Evolutionary conservation across 2,329 filamentous ascomycete species (phyloP).

Genomic region (Xylariaceae sp.): DNA sequence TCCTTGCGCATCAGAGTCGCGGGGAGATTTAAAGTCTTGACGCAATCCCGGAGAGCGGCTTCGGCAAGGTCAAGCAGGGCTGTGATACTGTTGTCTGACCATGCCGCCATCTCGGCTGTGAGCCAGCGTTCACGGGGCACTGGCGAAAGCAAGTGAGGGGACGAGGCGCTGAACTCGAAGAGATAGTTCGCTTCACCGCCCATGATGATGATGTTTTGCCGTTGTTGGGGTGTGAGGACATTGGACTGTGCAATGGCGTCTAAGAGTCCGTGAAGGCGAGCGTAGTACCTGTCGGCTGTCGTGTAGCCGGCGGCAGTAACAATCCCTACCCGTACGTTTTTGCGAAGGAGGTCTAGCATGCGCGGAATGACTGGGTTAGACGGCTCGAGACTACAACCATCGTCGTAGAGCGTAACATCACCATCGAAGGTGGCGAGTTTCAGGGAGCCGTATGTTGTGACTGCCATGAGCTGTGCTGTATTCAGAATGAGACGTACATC

Average conservation of each 20-base stretch:
- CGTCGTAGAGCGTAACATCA: conserved; percentile 92
- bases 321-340: conserved; percentile 83
- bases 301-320: conserved; percentile 96
- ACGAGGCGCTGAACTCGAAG: conserved; percentile 68
- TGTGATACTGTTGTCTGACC: conserved; percentile 73
- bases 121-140: conserved; percentile 68
- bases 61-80: conserved; percentile 87
- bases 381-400: conserved; percentile 74
- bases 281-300: conserved; percentile 80
- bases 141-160: conserved; percentile 63
- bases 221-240: conserved; percentile 60
- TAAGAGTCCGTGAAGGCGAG: conserved; percentile 79
- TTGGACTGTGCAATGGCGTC: conserved; percentile 65
- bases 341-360: conserved; percentile 66
- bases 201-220: conserved; percentile 82
- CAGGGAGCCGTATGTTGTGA: conserved; percentile 69
- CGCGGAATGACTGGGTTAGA: conserved; percentile 72
- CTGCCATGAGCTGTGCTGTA: conserved; percentile 87
- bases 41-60: conserved; percentile 74
- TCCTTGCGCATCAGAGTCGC: conserved; percentile 84
- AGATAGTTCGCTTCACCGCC: conserved; percentile 96
- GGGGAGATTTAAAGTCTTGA: conserved; percentile 73
- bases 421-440: conserved; percentile 94
- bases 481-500: conserved; percentile 91
- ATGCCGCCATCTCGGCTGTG: conserved; percentile 71